Conservation (phyloP, 2,329 filamentous ascomycete genomes). For the Shiraia sp. region DNA sequence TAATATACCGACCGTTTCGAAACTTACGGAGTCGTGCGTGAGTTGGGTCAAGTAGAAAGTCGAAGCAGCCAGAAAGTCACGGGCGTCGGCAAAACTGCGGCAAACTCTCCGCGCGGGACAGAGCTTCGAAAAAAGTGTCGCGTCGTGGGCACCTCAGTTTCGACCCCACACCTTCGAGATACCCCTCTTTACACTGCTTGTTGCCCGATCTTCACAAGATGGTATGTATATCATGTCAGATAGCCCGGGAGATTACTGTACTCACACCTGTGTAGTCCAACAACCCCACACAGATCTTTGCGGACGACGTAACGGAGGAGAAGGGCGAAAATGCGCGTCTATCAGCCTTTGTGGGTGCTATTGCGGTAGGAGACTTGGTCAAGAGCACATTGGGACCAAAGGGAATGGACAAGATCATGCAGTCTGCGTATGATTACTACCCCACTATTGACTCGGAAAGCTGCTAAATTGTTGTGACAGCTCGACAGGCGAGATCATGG, state of each 20-base stretch:
- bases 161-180: conserved; percentile 35
- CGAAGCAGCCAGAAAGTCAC: conserved; percentile 25
- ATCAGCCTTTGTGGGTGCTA: conserved; percentile 96
- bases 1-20: too few species aligned
- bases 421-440: conserved; percentile 74
- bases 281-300: conserved; percentile 96
- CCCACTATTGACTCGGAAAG: conserved; percentile 6
- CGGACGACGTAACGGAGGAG: conserved; percentile 94
- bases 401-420: conserved; percentile 98
- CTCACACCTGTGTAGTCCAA: conserved; percentile 41
- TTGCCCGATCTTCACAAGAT: conserved; percentile 30
- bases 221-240: conserved; percentile 22
- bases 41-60: conserved; percentile 10
- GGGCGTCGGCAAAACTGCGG: conserved; percentile 15
- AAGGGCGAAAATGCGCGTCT: conserved; percentile 99
- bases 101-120: conserved; percentile 35
- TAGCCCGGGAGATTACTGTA: conserved; percentile 12
- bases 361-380: conserved; percentile 94
- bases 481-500: conserved; percentile 95
- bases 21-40: too few species aligned
- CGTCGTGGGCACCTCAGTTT: conserved; percentile 35
- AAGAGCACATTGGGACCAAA: conserved; percentile 97
- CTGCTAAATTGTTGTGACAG: conserved; percentile 51
- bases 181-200: conserved; percentile 29
- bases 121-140: conserved; percentile 42